Evolutionary conservation across 225 moss, liverwort and hornwort species (phyloP).

Genomic region (Lunularia cruciata): DNA sequence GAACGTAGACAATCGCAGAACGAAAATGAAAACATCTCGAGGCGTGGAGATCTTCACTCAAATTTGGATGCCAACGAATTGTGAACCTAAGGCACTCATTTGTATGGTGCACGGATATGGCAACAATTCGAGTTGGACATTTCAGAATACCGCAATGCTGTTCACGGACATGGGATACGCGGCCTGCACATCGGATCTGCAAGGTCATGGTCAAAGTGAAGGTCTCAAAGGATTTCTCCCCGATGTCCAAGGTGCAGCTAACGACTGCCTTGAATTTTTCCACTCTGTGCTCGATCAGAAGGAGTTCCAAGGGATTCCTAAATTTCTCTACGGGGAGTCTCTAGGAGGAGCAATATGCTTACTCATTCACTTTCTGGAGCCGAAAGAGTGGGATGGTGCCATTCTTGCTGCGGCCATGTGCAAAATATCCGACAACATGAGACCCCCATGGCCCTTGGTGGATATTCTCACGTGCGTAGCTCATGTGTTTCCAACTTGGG

Average conservation of each 20-base stretch:
- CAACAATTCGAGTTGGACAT: conserved; percentile 84
- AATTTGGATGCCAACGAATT: conserved; percentile 57
- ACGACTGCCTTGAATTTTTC: conserved; percentile 69
- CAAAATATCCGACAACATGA: conserved; percentile 86
- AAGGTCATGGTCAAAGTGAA: conserved; percentile 80
- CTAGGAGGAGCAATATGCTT: conserved; percentile 82
- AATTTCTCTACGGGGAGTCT: conserved; percentile 83
- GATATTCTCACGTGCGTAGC: conserved; percentile 54
- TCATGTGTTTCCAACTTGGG: conserved; percentile 72
- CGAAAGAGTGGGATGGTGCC: conserved; percentile 65
- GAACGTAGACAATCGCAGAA: conserved; percentile 46
- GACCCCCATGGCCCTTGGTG: conserved; percentile 72
- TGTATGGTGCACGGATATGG: conserved; percentile 96
- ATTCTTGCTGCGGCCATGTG: conserved; percentile 95
- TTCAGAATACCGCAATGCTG: conserved; percentile 76
- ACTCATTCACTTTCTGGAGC: conserved; percentile 73
- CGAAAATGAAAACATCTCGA: conserved; percentile 53
- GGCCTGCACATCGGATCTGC: conserved; percentile 72
- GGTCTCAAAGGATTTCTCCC: conserved; percentile 70
- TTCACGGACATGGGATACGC: conserved; percentile 83
- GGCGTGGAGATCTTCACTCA: conserved; percentile 72
- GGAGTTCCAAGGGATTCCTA: conserved; percentile 55
- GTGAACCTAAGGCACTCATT: conserved; percentile 63
- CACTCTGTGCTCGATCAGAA: conserved; percentile 33
- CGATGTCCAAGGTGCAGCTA: conserved; percentile 39